Evolutionary conservation across 805 yeast species (phyloP).

Genomic region (Geotrichum ghanense): DNA sequence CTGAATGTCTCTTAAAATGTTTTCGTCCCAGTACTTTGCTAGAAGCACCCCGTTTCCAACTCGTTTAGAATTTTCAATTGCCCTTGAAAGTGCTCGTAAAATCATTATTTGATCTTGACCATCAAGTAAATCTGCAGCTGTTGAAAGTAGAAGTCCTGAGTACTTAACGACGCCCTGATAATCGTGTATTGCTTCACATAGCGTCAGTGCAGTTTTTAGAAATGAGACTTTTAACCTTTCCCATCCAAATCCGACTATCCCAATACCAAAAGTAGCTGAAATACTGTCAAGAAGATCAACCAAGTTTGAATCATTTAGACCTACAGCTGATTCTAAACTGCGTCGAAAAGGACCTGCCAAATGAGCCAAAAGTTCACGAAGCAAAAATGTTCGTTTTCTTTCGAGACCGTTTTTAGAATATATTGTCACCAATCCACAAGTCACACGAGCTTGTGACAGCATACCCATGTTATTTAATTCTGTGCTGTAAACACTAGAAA

Average conservation of each 20-base stretch:
- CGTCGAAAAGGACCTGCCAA: slow-evolving; percentile 14
- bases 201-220: slow-evolving; percentile 37
- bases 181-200: slow-evolving; percentile 44
- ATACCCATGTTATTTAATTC: slow-evolving; percentile 36
- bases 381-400: slow-evolving; percentile 60
- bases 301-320: slow-evolving; percentile 24
- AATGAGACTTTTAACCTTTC: slow-evolving; percentile 43
- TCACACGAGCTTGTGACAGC: slow-evolving; percentile 47
- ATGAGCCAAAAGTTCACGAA: slow-evolving; percentile 51
- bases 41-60: slow-evolving; percentile 8
- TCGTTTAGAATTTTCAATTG: slow-evolving; percentile 11
- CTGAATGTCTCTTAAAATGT: slow-evolving; percentile 41
- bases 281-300: slow-evolving; percentile 37
- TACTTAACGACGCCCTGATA: slow-evolving; percentile 33
- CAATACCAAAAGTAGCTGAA: slow-evolving; percentile 40
- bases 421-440: slow-evolving; percentile 52
- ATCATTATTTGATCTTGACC: slow-evolving; percentile 45
- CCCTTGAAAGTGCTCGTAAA: slow-evolving; percentile 25
- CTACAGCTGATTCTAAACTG: neutral
- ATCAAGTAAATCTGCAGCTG: slow-evolving; percentile 43
- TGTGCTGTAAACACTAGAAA: slow-evolving; percentile 36
- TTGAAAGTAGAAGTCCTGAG: slow-evolving; percentile 43
- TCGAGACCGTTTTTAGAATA: slow-evolving; percentile 48
- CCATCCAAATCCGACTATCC: slow-evolving; percentile 37
- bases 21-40: slow-evolving; percentile 60